Evolutionary conservation across 2,329 filamentous ascomycete species (phyloP).

Genomic region (Pseudogymnoascus sp.): DNA sequence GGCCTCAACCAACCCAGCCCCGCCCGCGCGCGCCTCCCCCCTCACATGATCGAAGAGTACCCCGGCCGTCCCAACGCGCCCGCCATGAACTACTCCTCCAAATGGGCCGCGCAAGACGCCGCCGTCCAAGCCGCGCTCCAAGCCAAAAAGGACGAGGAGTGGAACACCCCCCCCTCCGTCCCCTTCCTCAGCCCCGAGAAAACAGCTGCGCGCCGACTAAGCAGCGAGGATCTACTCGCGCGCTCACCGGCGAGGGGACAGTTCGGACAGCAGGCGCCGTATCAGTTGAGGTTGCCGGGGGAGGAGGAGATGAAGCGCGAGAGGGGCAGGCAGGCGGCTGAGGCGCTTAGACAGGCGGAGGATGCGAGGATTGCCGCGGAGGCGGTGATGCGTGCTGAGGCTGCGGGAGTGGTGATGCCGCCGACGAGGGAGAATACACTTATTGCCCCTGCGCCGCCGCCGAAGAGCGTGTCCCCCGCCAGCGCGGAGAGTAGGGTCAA

Average conservation of each 20-base stretch:
- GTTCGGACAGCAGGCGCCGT: constrained; percentile 26
- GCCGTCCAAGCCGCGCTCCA: neutral
- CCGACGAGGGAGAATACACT: neutral
- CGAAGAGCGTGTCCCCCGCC: neutral
- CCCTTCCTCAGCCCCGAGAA: neutral
- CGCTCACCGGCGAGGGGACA: constrained; percentile 23
- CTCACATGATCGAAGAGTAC: neutral
- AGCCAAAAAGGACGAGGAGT: neutral
- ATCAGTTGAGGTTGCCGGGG: constrained; percentile 21
- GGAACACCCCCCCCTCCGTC: neutral
- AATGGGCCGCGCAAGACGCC: neutral
- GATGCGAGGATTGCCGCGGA: neutral
- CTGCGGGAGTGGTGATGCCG: neutral
- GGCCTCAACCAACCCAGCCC: constrained; percentile 13
- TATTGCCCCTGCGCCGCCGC: neutral
- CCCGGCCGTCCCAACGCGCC: neutral
- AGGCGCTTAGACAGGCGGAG: neutral
- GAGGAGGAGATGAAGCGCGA: constrained; percentile 9
- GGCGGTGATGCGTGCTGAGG: neutral
- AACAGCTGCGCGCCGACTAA: constrained; percentile 12
- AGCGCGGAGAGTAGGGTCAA: neutral
- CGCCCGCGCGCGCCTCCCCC: neutral
- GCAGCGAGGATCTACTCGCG: constrained; percentile 24
- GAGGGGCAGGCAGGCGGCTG: neutral
- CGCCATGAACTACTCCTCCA: neutral